These are phyloP conservation scores for Buxus sempervirens DNA, from an alignment of 164 flowering plant genomes.

Conservation along the genomic window DNA sequence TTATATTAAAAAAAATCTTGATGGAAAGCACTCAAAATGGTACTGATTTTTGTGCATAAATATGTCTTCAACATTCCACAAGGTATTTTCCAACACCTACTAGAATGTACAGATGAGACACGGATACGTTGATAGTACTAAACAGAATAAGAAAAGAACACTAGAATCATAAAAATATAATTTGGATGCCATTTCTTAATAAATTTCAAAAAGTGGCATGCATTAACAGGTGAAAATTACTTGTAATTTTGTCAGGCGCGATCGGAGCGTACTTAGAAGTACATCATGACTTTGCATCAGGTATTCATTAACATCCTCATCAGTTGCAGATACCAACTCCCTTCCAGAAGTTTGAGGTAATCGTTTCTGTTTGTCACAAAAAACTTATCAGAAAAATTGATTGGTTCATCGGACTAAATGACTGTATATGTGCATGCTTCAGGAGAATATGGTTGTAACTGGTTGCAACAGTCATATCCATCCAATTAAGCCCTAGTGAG, in stretches of 20 bases:
- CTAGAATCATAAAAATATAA: not conserved
- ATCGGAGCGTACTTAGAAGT: conserved; percentile 58
- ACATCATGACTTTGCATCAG: conserved; percentile 72
- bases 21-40: too few relatives aligned
- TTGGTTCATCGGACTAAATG: not conserved
- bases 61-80: too few relatives aligned
- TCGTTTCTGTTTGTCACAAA: conserved; percentile 36
- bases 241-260: conserved; percentile 89
- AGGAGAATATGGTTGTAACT: not conserved
- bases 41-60: not conserved
- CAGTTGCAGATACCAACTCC: conserved; percentile 30
- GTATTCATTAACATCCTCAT: conserved; percentile 41
- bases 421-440: not conserved
- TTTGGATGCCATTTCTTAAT: conserved; percentile 5
- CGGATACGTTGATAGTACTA: not conserved
- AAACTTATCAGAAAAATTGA: conserved; percentile 9
- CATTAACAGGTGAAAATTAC: conserved; percentile 29
- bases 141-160: not conserved
- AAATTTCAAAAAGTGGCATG: not conserved
- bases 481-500: not conserved
- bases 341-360: conserved; percentile 36
- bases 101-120: not conserved
- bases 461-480: not conserved
- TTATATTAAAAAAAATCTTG: too few relatives aligned
- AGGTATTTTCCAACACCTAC: not conserved